Evolutionary conservation across 2,329 filamentous ascomycete species (phyloP).

Genomic region (Mariannaea elegans): DNA sequence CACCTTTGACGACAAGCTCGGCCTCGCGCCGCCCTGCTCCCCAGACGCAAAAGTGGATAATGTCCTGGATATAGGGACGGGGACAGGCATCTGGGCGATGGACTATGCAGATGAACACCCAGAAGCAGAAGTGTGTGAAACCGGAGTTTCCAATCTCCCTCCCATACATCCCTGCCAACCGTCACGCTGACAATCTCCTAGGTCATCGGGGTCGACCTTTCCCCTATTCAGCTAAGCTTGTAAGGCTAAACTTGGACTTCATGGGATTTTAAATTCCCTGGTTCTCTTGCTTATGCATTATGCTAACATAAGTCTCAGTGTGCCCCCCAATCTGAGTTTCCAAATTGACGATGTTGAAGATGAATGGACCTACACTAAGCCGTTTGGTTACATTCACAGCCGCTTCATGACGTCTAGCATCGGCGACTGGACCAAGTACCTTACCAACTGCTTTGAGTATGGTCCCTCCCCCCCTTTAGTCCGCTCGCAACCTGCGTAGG

Average conservation of each 20-base stretch:
- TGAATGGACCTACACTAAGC: slow-evolving; percentile 6
- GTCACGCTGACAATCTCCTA: not conserved
- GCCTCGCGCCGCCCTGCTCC: not conserved
- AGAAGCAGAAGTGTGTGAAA: not conserved
- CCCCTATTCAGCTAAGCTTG: slow-evolving; percentile 1
- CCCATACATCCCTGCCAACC: too few species aligned
- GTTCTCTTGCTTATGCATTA: too few species aligned
- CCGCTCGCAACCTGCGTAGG: rapidly evolving
- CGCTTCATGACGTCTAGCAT: slow-evolving; percentile 15
- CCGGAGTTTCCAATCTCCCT: too few species aligned
- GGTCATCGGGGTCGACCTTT: slow-evolving; percentile 4
- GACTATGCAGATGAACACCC: slow-evolving; percentile 10
- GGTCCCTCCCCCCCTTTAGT: not conserved
- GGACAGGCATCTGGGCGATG: slow-evolving; percentile 5
- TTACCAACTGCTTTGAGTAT: slow-evolving; percentile 5
- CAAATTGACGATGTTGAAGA: slow-evolving; percentile 20
- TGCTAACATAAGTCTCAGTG: not conserved
- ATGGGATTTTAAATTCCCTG: too few species aligned
- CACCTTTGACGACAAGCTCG: not conserved
- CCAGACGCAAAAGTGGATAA: not conserved
- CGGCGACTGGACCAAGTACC: not conserved
- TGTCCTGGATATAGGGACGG: slow-evolving; percentile 1
- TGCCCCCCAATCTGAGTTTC: slow-evolving; percentile 15
- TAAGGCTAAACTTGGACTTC: too few species aligned
- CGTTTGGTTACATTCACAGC: slow-evolving; percentile 16